phyloP scores from a whole-genome alignment of 352 stramenopile genomes.

The Phytophthora pinifolia region DNA sequence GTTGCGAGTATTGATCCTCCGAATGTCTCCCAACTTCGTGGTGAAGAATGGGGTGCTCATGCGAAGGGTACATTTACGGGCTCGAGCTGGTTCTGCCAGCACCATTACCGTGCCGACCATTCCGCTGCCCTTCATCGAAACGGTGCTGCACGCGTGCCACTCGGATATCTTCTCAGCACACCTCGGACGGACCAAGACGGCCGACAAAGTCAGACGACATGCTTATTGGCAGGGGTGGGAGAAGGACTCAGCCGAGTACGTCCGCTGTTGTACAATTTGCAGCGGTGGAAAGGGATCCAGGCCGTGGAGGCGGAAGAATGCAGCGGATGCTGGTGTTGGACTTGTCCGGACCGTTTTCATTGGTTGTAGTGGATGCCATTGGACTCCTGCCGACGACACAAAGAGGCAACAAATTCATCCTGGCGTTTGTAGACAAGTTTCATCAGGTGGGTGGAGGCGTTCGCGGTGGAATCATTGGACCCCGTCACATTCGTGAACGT shows the following conservation, averaged over 20 bases:
- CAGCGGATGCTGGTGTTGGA: neutral
- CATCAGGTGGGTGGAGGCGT: neutral
- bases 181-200: neutral
- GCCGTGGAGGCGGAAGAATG: neutral
- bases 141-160: no score
- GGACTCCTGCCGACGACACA: neutral
- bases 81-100: no score
- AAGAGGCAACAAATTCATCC: neutral
- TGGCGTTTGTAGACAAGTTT: constrained; percentile 1
- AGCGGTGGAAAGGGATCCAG: neutral
- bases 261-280: neutral
- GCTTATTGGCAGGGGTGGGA: neutral
- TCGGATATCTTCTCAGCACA: no score
- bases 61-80: no score
- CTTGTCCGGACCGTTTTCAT: neutral
- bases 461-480: neutral
- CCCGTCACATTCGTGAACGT: neutral
- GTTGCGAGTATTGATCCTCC: no score
- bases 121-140: no score
- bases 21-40: no score
- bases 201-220: neutral
- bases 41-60: no score
- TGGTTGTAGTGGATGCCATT: constrained; percentile 1
- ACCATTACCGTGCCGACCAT: no score
- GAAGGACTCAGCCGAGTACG: neutral